Conservation (phyloP, 495 filamentous ascomycete genomes). For the Hypoxylon subgilvum region DNA sequence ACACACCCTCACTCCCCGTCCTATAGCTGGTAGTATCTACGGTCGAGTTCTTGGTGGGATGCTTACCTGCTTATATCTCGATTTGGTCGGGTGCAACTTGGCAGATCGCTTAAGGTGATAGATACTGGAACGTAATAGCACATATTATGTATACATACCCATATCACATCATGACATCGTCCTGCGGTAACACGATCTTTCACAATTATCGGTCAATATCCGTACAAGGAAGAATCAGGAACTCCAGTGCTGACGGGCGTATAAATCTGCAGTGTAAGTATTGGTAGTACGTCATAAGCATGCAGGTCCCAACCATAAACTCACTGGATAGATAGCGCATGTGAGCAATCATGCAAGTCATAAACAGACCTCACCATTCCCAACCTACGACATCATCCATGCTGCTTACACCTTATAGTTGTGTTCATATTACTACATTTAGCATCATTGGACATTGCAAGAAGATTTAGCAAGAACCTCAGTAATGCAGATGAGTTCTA, state of each 20-base stretch:
- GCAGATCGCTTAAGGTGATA: too few species aligned
- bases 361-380: background rate
- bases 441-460: too few species aligned
- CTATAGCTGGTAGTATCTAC: background rate
- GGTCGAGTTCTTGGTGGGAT: background rate
- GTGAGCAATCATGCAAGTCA: constrained; percentile 7
- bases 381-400: background rate
- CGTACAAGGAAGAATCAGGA: background rate
- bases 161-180: constrained; percentile 1
- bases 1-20: background rate
- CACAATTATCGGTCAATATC: background rate
- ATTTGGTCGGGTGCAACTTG: background rate
- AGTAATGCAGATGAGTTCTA: too few species aligned
- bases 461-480: too few species aligned
- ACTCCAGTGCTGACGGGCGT: background rate
- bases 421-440: background rate
- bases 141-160: background rate
- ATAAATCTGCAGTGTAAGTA: background rate
- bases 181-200: background rate
- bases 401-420: background rate
- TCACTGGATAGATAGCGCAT: background rate
- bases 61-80: background rate
- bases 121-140: too few species aligned
- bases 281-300: background rate
- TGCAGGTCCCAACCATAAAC: background rate